A percentile compares a stretch with the other conserved stretches of the same genome.
Conservation (phyloP, 2,329 filamentous ascomycete genomes). For the Saccharata proteae region DNA sequence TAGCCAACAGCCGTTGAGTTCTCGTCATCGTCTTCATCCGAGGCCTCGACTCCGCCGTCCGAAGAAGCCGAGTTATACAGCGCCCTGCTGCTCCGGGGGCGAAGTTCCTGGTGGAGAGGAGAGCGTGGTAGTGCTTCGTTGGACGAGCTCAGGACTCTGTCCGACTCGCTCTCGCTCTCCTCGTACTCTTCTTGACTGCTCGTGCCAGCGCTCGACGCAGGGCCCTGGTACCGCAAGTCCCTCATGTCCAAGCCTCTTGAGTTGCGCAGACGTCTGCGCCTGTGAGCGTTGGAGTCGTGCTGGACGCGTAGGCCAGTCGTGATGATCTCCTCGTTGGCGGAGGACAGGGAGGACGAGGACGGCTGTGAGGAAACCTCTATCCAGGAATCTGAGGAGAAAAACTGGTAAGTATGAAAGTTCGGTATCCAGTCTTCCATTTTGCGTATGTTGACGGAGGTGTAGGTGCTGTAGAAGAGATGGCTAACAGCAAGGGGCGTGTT, state of each 20-base stretch:
- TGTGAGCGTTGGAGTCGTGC: conserved; percentile 47
- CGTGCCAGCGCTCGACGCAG: conserved; percentile 30
- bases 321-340: conserved; percentile 73
- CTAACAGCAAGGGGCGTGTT: no score
- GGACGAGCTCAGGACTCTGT: conserved; percentile 53
- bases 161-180: conserved; percentile 83
- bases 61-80: conserved; percentile 22
- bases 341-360: conserved; percentile 86
- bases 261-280: conserved; percentile 38
- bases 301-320: conserved; percentile 76
- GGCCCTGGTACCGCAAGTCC: conserved; percentile 22
- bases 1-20: conserved; percentile 71
- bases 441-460: no score
- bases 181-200: conserved; percentile 94
- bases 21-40: conserved; percentile 42
- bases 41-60: conserved; percentile 23
- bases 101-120: conserved; percentile 20
- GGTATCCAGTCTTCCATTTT: conserved; percentile 9
- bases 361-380: conserved; percentile 87
- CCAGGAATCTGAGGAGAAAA: conserved; percentile 68
- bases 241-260: conserved; percentile 17
- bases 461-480: no score
- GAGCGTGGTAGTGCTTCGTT: conserved; percentile 43
- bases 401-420: conserved; percentile 9
- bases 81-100: conserved; percentile 15